Percentiles rank a stretch among this genome's conserved stretches.
Conservation (phyloP, 371 early-diverging fungal species). For the Mortierella polycephala region DNA sequence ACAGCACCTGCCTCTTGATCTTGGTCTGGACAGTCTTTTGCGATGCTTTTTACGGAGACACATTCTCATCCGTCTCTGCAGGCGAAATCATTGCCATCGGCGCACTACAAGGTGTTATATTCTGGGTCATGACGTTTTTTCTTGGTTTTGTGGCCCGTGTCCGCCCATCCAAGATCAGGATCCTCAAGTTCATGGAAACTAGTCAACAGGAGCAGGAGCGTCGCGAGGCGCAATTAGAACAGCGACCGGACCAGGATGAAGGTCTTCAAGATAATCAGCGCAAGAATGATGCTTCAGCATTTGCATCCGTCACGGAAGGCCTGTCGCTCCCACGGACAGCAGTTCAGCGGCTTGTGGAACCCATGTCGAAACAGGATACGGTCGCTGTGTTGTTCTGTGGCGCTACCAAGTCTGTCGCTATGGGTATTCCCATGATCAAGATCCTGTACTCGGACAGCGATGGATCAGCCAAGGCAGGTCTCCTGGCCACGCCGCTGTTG, state of each 20-base stretch:
- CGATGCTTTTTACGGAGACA: conserved; percentile 73
- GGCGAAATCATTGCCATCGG: conserved; percentile 69
- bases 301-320: conserved; percentile 13
- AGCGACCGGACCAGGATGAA: conserved; percentile 2
- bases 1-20: conserved; percentile 68
- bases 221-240: conserved; percentile 28
- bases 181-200: conserved; percentile 34
- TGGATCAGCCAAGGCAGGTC: conserved; percentile 64
- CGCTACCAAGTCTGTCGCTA: conserved; percentile 80
- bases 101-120: conserved; percentile 64
- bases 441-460: conserved; percentile 66
- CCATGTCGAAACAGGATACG: conserved; percentile 38
- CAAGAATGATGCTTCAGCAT: not conserved
- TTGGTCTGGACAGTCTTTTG: conserved; percentile 83
- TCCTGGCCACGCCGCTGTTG: conserved; percentile 73
- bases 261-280: not conserved
- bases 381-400: conserved; percentile 63
- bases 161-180: conserved; percentile 41
- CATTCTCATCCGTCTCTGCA: conserved; percentile 62
- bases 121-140: conserved; percentile 52
- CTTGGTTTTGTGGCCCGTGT: conserved; percentile 30
- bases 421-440: conserved; percentile 84
- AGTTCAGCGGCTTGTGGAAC: conserved; percentile 27
- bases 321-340: conserved; percentile 21
- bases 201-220: conserved; percentile 15